A percentile compares a stretch with the other conserved stretches of the same genome.
These are phyloP conservation scores for Marchantia polymorpha DNA, from an alignment of 225 moss, liverwort and hornwort genomes.

Conservation along the genomic window DNA sequence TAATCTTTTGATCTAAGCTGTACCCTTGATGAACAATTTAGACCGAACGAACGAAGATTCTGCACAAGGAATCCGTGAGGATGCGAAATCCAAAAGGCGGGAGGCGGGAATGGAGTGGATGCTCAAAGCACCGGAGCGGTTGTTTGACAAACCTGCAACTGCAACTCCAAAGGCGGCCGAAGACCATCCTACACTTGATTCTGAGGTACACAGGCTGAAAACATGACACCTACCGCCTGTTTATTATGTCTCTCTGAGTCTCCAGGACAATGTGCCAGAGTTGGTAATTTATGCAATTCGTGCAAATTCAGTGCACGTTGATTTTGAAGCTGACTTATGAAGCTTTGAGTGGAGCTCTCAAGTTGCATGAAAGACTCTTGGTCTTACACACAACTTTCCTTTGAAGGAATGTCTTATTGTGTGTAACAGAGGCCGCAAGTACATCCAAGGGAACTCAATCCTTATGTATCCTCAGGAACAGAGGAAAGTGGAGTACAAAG, in stretches of 20 bases:
- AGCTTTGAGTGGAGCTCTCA: neutral
- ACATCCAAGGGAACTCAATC: constrained; percentile 74
- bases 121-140: constrained; percentile 74
- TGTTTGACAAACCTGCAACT: constrained; percentile 37
- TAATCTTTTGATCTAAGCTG: neutral
- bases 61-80: constrained; percentile 40
- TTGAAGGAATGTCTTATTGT: constrained; percentile 16
- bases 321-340: no score
- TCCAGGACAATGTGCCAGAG: neutral
- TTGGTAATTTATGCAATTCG: no score
- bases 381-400: constrained; percentile 7
- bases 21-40: constrained; percentile 14
- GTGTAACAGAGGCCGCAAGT: constrained; percentile 52
- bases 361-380: neutral
- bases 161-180: constrained; percentile 29
- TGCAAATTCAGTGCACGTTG: no score
- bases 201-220: constrained; percentile 47
- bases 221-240: neutral
- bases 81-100: constrained; percentile 48
- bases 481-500: constrained; percentile 53
- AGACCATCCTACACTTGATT: constrained; percentile 46
- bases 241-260: neutral
- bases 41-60: constrained; percentile 22
- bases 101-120: constrained; percentile 91
- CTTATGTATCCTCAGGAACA: constrained; percentile 37